These are phyloP conservation scores for Malania oleifera DNA, from an alignment of 164 flowering plant species.

Conservation along the genomic window DNA sequence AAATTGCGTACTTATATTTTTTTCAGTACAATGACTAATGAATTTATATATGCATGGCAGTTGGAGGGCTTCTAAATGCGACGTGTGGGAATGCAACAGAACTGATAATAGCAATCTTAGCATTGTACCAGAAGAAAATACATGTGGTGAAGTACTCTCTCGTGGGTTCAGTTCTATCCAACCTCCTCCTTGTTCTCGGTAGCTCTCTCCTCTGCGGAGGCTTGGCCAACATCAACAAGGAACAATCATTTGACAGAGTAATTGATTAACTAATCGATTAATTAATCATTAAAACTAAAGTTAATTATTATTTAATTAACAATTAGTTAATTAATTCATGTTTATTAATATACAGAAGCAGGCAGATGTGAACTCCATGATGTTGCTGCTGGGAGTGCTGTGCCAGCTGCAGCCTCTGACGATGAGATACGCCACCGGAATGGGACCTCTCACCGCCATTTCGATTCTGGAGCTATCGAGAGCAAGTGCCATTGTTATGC, in stretches of 20 bases:
- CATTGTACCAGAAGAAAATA: constrained; percentile 28
- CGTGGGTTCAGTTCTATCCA: constrained; percentile 41
- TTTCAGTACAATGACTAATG: background rate
- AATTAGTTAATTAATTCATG: background rate
- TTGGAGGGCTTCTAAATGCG: constrained; percentile 48
- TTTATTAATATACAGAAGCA: constrained; percentile 26
- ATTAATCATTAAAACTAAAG: too few relatives aligned
- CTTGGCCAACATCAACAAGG: constrained; percentile 35
- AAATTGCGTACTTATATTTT: background rate
- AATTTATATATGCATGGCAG: constrained; percentile 13
- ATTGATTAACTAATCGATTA: background rate
- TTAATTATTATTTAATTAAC: background rate
- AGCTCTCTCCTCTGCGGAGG: constrained; percentile 49
- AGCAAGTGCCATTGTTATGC: constrained; percentile 40
- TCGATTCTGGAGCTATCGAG: constrained; percentile 33
- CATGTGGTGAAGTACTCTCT: constrained; percentile 38
- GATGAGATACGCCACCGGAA: constrained; percentile 22
- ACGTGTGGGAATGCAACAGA: constrained; percentile 55
- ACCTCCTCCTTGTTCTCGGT: constrained; percentile 49
- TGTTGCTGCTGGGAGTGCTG: constrained; percentile 36
- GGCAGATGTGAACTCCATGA: constrained; percentile 39
- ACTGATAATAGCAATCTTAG: constrained; percentile 41
- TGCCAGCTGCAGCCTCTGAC: constrained; percentile 40
- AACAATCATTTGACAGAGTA: constrained; percentile 45
- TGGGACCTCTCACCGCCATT: background rate